phyloP scores from a whole-genome alignment of 345 rosid species.

The Streptanthus diversifolius region DNA sequence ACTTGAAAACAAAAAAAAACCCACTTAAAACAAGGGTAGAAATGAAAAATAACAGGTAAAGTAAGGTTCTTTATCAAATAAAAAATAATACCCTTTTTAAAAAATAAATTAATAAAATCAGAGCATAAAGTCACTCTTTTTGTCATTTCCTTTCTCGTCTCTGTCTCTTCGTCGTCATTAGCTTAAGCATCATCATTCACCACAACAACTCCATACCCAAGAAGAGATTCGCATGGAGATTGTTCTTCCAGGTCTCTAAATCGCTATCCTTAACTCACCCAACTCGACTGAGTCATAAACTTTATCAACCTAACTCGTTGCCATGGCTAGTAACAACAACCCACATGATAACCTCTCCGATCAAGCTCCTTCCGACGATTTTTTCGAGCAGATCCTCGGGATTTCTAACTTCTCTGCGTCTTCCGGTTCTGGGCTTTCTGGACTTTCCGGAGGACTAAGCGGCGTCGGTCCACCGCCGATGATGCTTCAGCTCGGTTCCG shows the following conservation, averaged over 20 bases:
- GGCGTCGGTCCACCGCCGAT: slow-evolving; percentile 48
- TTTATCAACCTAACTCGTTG: not conserved
- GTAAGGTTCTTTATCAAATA: slow-evolving; percentile 1
- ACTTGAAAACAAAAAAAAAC: not conserved
- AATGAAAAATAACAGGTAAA: not conserved
- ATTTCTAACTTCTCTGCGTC: slow-evolving; percentile 66
- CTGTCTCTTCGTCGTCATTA: slow-evolving; percentile 37
- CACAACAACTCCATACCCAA: slow-evolving; percentile 20
- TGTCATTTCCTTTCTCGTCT: slow-evolving; percentile 35
- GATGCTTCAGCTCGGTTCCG: slow-evolving; percentile 88
- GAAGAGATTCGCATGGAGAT: not conserved
- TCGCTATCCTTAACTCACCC: slow-evolving; percentile 24
- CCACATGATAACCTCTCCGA: slow-evolving; percentile 19
- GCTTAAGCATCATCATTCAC: slow-evolving; percentile 33
- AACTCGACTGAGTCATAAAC: slow-evolving; percentile 5
- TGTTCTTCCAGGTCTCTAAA: slow-evolving; percentile 19
- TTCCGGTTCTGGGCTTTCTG: slow-evolving; percentile 48
- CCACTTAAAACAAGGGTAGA: slow-evolving; percentile 25
- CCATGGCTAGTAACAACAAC: slow-evolving; percentile 67
- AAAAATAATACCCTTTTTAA: not conserved
- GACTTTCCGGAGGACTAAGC: slow-evolving; percentile 38
- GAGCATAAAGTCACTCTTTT: slow-evolving; percentile 39
- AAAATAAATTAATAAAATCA: not conserved
- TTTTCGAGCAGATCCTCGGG: slow-evolving; percentile 85
- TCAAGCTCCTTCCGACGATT: slow-evolving; percentile 62